A percentile compares a stretch with the other conserved stretches of the same genome.
phyloP scores from a whole-genome alignment of 352 stramenopile genomes.

The Pythium grandisporangium region DNA sequence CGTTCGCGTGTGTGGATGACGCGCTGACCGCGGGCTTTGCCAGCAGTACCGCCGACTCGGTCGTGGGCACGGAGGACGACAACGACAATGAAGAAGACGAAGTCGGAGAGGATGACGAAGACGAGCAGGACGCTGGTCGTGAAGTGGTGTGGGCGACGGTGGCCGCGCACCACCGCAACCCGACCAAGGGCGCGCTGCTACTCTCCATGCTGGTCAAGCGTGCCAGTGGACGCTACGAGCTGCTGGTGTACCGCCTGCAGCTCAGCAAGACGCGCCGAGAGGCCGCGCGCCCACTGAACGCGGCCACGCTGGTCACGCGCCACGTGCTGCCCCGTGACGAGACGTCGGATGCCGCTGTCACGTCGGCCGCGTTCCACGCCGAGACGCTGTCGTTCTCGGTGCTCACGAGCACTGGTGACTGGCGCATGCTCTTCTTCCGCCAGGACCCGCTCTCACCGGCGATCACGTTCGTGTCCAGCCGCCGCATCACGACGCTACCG shows the following conservation, averaged over 20 bases:
- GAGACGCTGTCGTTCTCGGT: conserved; percentile 65
- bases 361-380: conserved; percentile 54
- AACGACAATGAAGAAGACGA: too few relatives aligned
- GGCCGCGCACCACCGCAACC: conserved; percentile 42
- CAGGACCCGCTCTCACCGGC: conserved; percentile 36
- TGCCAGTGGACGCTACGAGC: conserved; percentile 20
- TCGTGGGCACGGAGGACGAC: too few relatives aligned
- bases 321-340: conserved; percentile 10
- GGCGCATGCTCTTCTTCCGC: conserved; percentile 35
- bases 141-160: conserved; percentile 44
- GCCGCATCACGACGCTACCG: conserved; percentile 27
- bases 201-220: conserved; percentile 45
- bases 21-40: conserved; percentile 32
- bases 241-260: conserved; percentile 48
- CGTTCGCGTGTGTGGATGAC: conserved; percentile 48
- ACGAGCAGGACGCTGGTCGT: conserved; percentile 11
- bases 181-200: conserved; percentile 49
- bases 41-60: conserved; percentile 14
- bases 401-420: conserved; percentile 41
- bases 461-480: conserved; percentile 27
- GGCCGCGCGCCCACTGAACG: conserved; percentile 18
- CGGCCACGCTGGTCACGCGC: conserved; percentile 21
- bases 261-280: conserved; percentile 24
- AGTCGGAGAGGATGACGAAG: conserved; percentile 7
- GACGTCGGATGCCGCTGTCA: conserved; percentile 14